Evolutionary conservation across 345 rosid species (phyloP), one percentile per base, ranked within the genome.

Genomic region (Xanthoceras sorbifolium): DNA sequence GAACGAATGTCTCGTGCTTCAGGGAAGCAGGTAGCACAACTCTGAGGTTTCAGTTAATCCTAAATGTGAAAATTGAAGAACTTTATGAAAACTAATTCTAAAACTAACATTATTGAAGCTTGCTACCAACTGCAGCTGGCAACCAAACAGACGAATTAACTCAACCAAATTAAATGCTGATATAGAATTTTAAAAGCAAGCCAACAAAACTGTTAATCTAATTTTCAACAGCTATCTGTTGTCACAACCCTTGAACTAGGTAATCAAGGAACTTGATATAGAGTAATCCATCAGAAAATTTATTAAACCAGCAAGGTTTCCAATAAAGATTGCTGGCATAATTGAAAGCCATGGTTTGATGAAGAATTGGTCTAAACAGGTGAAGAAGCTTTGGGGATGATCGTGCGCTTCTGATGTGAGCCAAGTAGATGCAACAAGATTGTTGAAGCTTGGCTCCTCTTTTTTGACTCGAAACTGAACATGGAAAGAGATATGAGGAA

Each of bases 1-100:
- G 98, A 97, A 76, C 89, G 76, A 66, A 85, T 78, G 84, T 92
- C 97, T 77, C 85, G 90, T 63, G 97, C 91, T 52, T 86, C 92
- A 17, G 96, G 97, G 68, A 97, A 89, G 81, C 97, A 89, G 89
- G 77, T 73, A 62, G 44, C 28, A 28, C 29, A 44, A 28, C 67
- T 25, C 18, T 28, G 26, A 44, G 69, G 60, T 73, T 73, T 62
- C 44, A 26, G 6, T 73, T 61, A 26, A 4, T 26, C 60, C 15
- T 62, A 36, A 44, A 29, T 62, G 68, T 72, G 57, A 42, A 22
- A 11, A 44, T 46, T 63, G 48, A 25, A 42, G n/a, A 62, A 46
- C 40, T 6, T 11, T 18, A 61, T 26, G 26, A 28, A 28, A 25
- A 9, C 6, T 4, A 60, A 40, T 0, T 0, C 6, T 26, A 52